Evolutionary conservation across 257 asterid species (phyloP), one percentile per base, ranked within the genome.

Genomic region (Ilex asprella): DNA sequence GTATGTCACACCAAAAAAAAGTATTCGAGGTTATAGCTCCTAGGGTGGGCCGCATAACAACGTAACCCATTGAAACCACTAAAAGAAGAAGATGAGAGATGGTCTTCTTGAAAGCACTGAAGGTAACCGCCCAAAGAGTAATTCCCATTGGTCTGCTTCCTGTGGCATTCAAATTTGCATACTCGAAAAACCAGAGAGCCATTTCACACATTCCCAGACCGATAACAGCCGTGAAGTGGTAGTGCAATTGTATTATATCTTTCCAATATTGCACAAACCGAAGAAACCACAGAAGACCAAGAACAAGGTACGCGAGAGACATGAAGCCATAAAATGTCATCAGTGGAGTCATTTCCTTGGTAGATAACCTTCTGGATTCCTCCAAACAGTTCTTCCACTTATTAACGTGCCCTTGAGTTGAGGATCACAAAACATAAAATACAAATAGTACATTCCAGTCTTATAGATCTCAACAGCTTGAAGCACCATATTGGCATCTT

Each of bases 191-290:
- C 99, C 99, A 93, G 55, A 93, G 79, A 54, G 99, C 91, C 99
- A 93, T 93, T 81, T 93, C 99, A 65, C 95, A 93, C 99, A 93
- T 93, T 46, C 96, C 99, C 29, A 93, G 85, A 60, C 95, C 84
- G 74, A 93, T 87, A 61, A 93, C 99, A 57, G 87, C 92, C 12
- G 96, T 86, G 51, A 93, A 89, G 62, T 93, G 94, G 77, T 82
- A 93, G 70, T 93, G 99, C 84, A 93, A 64, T 12, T 85, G 96
- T 72, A 93, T 93, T 30, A 93, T 87, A 68, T 89, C 99, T 81
- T 85, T 93, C 99, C 97, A 89, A 66, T 83, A 82, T 67, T 84
- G 89, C 53, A 89, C 88, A 62, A 93, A 87, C 55, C 95, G 73
- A 77, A 89, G 63, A 76, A 93, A 89, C 99, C 99, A 93, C 55